phyloP scores from a whole-genome alignment of 2,329 filamentous ascomycete species.

The Purpureocillium takamizusanense region DNA sequence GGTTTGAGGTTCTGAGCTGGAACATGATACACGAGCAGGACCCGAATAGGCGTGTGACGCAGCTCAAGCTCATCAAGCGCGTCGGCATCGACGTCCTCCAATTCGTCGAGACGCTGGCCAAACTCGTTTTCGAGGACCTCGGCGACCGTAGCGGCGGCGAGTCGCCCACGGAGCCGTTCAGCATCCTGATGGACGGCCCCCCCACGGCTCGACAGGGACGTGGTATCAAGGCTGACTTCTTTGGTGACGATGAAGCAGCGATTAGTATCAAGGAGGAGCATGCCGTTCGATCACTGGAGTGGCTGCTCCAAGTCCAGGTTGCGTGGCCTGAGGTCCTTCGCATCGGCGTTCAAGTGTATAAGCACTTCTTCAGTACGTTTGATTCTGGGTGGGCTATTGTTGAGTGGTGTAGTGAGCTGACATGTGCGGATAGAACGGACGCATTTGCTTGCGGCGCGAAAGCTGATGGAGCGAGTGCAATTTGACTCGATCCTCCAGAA shows the following conservation, averaged over 20 bases:
- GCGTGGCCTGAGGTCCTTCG: slow-evolving; percentile 64
- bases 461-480: slow-evolving; percentile 40
- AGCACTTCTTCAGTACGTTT: slow-evolving; percentile 71
- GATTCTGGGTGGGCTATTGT: no score
- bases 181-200: slow-evolving; percentile 35
- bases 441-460: slow-evolving; percentile 45
- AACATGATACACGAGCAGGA: slow-evolving; percentile 69
- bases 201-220: slow-evolving; percentile 37
- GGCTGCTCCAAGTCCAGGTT: slow-evolving; percentile 68
- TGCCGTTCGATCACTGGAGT: slow-evolving; percentile 74
- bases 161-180: slow-evolving; percentile 32
- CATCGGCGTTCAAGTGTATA: slow-evolving; percentile 65
- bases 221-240: slow-evolving; percentile 61
- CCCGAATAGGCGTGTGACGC: slow-evolving; percentile 51
- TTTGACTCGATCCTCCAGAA: slow-evolving; percentile 38
- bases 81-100: slow-evolving; percentile 63
- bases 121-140: slow-evolving; percentile 40
- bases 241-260: slow-evolving; percentile 48
- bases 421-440: slow-evolving; percentile 28
- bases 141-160: slow-evolving; percentile 25
- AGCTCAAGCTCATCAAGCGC: slow-evolving; percentile 66
- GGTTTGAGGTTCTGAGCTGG: slow-evolving; percentile 63
- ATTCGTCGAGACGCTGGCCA: slow-evolving; percentile 63
- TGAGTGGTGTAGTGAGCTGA: no score
- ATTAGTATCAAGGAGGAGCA: slow-evolving; percentile 55